Percentiles rank a stretch among this genome's conserved stretches.
Conservation (phyloP, 495 filamentous ascomycete species). For the Trichoderma reesei region DNA sequence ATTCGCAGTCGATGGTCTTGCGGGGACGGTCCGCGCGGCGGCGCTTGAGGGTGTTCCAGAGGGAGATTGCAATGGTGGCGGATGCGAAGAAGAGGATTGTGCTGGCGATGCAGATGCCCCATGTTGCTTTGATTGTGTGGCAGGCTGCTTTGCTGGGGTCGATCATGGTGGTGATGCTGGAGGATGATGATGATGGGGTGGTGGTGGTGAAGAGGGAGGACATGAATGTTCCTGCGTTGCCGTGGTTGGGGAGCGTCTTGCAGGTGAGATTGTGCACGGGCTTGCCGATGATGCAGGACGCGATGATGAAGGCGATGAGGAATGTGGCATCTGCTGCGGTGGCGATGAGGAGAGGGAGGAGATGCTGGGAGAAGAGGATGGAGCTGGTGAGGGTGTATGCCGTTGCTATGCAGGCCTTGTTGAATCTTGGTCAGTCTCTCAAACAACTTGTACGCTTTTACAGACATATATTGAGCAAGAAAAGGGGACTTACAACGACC, state of each 20-base stretch:
- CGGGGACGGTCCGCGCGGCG: background rate
- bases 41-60: slow-evolving; percentile 40
- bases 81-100: slow-evolving; percentile 69
- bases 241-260: slow-evolving; percentile 31
- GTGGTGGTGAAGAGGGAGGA: slow-evolving; percentile 11
- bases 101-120: slow-evolving; percentile 77
- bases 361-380: slow-evolving; percentile 66
- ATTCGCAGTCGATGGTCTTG: slow-evolving; percentile 28
- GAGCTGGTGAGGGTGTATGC: slow-evolving; percentile 67
- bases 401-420: slow-evolving; percentile 66
- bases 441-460: too few relatives aligned
- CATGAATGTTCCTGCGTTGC: slow-evolving; percentile 12
- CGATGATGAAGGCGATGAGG: slow-evolving; percentile 61
- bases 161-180: slow-evolving; percentile 19
- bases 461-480: background rate
- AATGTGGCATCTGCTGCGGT: slow-evolving; percentile 54
- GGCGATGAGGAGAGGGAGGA: slow-evolving; percentile 62
- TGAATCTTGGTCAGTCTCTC: background rate
- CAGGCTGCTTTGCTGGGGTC: slow-evolving; percentile 55
- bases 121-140: slow-evolving; percentile 77
- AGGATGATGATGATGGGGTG: slow-evolving; percentile 11
- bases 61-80: slow-evolving; percentile 42
- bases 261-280: slow-evolving; percentile 75
- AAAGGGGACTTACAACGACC: slow-evolving; percentile 56
- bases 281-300: slow-evolving; percentile 64